Conservation (phyloP, 2,329 filamentous ascomycete species). For the Monosporascus sp. region DNA sequence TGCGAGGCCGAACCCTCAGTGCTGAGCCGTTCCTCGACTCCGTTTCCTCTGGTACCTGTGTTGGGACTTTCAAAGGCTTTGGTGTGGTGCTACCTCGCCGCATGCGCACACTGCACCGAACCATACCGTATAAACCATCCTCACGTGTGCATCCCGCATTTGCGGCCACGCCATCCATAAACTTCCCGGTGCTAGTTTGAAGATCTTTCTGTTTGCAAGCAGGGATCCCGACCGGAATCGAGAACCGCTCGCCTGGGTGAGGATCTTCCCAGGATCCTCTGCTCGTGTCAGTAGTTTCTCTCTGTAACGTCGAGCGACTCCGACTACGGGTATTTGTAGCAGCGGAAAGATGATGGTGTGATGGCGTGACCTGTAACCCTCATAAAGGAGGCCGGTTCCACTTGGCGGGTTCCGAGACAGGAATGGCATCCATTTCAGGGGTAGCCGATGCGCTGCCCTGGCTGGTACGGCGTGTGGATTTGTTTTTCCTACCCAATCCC, state of each 20-base stretch:
- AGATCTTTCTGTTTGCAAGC: slow-evolving; percentile 15
- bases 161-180: slow-evolving; percentile 44
- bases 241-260: slow-evolving; percentile 39
- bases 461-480: slow-evolving; percentile 38
- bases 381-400: slow-evolving; percentile 41
- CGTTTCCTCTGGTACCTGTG: slow-evolving; percentile 18
- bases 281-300: slow-evolving; percentile 14
- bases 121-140: slow-evolving; percentile 14
- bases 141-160: slow-evolving; percentile 31
- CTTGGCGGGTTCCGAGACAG: slow-evolving; percentile 24
- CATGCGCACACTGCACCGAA: slow-evolving; percentile 16
- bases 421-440: slow-evolving; percentile 22
- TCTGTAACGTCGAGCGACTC: slow-evolving; percentile 16
- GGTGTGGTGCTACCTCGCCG: slow-evolving; percentile 21
- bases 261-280: slow-evolving; percentile 37
- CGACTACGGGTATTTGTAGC: slow-evolving; percentile 15
- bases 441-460: slow-evolving; percentile 37
- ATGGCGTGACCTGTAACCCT: slow-evolving; percentile 53
- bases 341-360: slow-evolving; percentile 33
- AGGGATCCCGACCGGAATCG: slow-evolving; percentile 23
- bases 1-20: slow-evolving; percentile 12
- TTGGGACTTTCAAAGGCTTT: slow-evolving; percentile 27
- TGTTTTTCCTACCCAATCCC: slow-evolving; percentile 50
- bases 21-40: slow-evolving; percentile 15
- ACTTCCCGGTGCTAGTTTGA: slow-evolving; percentile 23